Evolutionary conservation across 163 green algal species (phyloP).

Genomic region (Scenedesmus sp.): DNA sequence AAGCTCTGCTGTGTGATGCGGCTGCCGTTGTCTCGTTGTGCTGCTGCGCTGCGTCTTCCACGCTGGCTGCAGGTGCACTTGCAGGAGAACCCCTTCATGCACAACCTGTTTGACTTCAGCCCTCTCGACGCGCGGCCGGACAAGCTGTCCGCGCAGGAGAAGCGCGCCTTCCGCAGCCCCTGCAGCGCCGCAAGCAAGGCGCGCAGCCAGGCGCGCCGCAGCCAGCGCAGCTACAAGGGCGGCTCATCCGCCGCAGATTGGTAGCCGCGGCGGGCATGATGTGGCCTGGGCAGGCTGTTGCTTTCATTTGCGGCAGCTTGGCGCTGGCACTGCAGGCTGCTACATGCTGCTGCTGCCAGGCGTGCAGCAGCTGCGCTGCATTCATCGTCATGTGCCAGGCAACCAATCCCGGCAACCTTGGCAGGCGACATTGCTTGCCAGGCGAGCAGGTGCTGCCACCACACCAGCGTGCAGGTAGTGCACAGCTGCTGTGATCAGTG

Average conservation of each 20-base stretch:
- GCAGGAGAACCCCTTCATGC: conserved; percentile 80
- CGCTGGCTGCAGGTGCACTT: conserved; percentile 69
- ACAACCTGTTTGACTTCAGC: conserved; percentile 81
- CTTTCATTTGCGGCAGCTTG: background rate
- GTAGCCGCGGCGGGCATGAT: background rate
- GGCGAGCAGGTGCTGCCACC: too few relatives aligned
- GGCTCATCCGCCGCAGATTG: background rate
- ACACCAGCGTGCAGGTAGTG: too few relatives aligned
- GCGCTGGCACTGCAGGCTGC: too few relatives aligned
- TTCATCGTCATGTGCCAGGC: too few relatives aligned
- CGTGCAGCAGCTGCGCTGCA: too few relatives aligned
- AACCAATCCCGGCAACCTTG: too few relatives aligned
- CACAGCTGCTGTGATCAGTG: too few relatives aligned
- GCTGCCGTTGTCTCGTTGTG: background rate
- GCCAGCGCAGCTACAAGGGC: conserved; percentile 38
- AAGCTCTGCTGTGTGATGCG: background rate
- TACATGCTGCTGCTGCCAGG: background rate
- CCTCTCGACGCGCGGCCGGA: conserved; percentile 62
- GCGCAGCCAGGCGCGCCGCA: conserved; percentile 33
- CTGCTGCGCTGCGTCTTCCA: background rate
- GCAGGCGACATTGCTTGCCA: too few relatives aligned
- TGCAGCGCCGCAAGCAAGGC: conserved; percentile 48
- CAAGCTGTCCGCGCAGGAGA: conserved; percentile 69
- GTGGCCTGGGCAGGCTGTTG: conserved; percentile 4
- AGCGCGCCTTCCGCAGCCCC: conserved; percentile 62